Conservation (phyloP, 306 rosid species). For the Cucumis sativus region Cucumber_9930_V3 NC_026660.2:22928001-22928500, state of each 20-base stretch:
- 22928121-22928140: conserved; percentile 13
- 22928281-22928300: conserved; percentile 6
- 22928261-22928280: neutral
- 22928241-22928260: neutral
- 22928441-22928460: neutral
- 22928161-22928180: conserved; percentile 4
- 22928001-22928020: conserved; percentile 38
- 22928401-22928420: neutral
- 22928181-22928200: neutral
- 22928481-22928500: neutral
- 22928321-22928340: conserved; percentile 8
- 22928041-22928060: conserved; percentile 8
- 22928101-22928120: conserved; percentile 21
- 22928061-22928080: conserved; percentile 16
- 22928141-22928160: neutral
- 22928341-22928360: conserved; percentile 10
- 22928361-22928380: neutral
- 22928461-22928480: neutral
- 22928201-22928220: neutral
- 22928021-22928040: conserved; percentile 10
- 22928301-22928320: conserved; percentile 6
- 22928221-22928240: neutral
- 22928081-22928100: conserved; percentile 28
- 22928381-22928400: neutral
- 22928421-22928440: neutral